phyloP scores from a whole-genome alignment of 2,329 filamentous ascomycete species.

The Mariannaea elegans region DNA sequence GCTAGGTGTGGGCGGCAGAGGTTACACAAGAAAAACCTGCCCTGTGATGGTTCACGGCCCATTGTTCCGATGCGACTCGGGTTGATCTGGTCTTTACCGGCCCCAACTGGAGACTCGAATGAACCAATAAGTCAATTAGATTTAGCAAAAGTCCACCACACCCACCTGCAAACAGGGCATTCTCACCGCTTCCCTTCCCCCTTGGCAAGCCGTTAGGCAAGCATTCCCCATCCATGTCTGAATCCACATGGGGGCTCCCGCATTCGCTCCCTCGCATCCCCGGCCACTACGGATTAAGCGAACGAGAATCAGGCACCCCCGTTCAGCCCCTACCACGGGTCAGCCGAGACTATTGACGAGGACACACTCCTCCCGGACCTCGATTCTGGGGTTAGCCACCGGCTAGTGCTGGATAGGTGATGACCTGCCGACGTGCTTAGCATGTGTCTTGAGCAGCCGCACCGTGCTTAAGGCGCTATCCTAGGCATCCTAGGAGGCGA shows the following conservation, averaged over 20 bases:
- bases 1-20: background rate
- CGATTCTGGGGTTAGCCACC: slow-evolving; percentile 1
- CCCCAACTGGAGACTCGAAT: background rate
- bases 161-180: background rate
- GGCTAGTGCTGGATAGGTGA: background rate
- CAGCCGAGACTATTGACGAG: slow-evolving; percentile 5
- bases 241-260: background rate
- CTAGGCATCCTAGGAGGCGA: slow-evolving; percentile 8
- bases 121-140: background rate
- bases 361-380: background rate
- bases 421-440: too few species aligned
- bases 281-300: background rate
- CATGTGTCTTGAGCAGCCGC: too few species aligned
- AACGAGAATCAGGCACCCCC: slow-evolving; percentile 4
- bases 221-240: background rate
- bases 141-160: background rate
- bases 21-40: slow-evolving; percentile 13
- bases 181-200: background rate
- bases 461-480: slow-evolving; percentile 15
- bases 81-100: slow-evolving; percentile 7
- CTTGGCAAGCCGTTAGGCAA: background rate
- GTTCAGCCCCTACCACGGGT: background rate
- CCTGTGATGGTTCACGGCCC: background rate
- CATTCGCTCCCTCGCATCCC: background rate
- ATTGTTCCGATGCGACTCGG: slow-evolving; percentile 4